Evolutionary conservation across 345 rosid species (phyloP), one percentile per base, ranked within the genome.

Genomic region (Leavenworthia alabamica): DNA sequence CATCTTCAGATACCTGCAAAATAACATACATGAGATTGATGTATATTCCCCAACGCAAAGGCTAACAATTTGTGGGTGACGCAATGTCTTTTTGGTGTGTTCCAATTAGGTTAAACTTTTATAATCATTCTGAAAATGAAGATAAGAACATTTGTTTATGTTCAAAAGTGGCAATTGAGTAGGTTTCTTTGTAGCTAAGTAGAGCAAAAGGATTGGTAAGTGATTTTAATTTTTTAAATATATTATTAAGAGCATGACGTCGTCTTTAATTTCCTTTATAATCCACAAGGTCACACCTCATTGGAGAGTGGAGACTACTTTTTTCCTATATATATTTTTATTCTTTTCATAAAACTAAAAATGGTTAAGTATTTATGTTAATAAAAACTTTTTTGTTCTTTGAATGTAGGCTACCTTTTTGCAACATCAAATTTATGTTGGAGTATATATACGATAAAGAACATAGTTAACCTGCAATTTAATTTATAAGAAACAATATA

Each of bases 381-480:
- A 16, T 27, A 1, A 14, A 14, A 20, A 9, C 8, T 26, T 37
- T 56, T 49, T 51, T 51, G 29, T 52, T 52, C 61, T 60, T 60
- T 68, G 55, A 33, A 51, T 60, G 67, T 60, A 53, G 41, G 61
- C 55, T 43, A 51, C 41, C 73, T 68, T 60, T 60, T n/a, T n/a
- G n/a, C n/a, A n/a, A n/a, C n/a, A n/a, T n/a, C n/a, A n/a, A n/a
- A 12, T 8, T 15, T 24, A 11, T 41, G 45, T 58, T 31, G 16
- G n/a, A 35, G 22, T 36, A 11, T 33, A 24, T 24, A 56, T 45
- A 44, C 11, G 36, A 51, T 15, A 28, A 29, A 4, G 27, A 12
- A 5, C 22, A 24, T 56, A 35, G 6, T 16, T 26, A 15, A 9
- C n/a, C n/a, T n/a, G n/a, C n/a, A n/a, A n/a, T 35, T 12, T 35